Evolutionary conservation across 225 moss, liverwort and hornwort genomes (phyloP).

Genomic region (Rhytidiadelphus loreus): DNA sequence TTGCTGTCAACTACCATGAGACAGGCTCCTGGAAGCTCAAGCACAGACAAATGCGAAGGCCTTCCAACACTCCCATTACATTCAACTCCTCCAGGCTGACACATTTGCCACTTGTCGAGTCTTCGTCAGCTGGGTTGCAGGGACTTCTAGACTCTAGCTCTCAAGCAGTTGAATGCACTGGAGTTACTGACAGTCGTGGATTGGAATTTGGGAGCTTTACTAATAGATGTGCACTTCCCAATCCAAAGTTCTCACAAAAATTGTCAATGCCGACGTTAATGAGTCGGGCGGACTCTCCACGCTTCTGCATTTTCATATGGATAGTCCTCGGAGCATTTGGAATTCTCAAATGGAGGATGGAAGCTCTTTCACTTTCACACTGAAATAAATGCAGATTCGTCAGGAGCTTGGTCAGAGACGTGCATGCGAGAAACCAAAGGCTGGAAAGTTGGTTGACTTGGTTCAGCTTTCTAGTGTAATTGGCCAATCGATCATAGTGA

Average conservation of each 20-base stretch:
- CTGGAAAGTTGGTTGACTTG: neutral
- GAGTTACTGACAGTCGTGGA: neutral
- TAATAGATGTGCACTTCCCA: neutral
- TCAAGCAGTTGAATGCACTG: neutral
- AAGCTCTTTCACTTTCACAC: neutral
- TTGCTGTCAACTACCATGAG: neutral
- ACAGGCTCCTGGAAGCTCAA: neutral
- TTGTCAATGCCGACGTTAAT: neutral
- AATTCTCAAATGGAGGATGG: neutral
- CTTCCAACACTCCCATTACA: neutral
- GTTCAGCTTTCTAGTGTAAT: neutral
- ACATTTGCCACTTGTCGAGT: neutral
- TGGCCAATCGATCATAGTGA: neutral
- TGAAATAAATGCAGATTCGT: neutral
- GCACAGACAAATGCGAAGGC: neutral
- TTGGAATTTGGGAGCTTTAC: neutral
- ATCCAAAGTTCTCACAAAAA: neutral
- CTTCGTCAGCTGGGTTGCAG: neutral
- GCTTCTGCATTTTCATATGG: neutral
- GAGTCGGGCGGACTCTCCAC: neutral
- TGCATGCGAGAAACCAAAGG: neutral
- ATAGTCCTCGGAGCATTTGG: neutral
- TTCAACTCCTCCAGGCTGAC: neutral
- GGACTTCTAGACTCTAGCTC: neutral
- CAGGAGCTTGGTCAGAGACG: neutral